Percentiles rank a stretch among this genome's conserved stretches.
Conservation (phyloP, 306 rosid species). For the Prunus mira region DNA sequence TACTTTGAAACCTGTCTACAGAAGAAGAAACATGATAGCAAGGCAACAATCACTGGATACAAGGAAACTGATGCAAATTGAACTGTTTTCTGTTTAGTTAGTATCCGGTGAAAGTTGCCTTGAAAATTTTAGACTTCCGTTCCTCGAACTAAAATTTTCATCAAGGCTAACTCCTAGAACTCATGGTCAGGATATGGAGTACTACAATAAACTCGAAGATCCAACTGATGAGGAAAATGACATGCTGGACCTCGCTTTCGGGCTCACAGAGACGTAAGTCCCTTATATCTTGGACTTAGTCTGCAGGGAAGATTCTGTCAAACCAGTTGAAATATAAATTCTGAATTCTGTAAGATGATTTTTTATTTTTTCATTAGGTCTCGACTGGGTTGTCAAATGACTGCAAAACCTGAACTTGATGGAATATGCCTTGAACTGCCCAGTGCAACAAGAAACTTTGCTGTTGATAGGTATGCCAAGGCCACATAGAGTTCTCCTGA, state of each 20-base stretch:
- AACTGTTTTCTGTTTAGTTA: background rate
- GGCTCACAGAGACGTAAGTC: constrained; percentile 74
- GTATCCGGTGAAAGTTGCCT: background rate
- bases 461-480: constrained; percentile 75
- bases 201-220: constrained; percentile 81
- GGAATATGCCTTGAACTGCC: constrained; percentile 80
- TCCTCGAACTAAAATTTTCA: background rate
- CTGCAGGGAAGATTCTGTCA: constrained; percentile 7
- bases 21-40: background rate
- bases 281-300: background rate
- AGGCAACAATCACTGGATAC: background rate
- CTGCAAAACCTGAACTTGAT: constrained; percentile 72
- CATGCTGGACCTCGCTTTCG: constrained; percentile 91
- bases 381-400: constrained; percentile 93
- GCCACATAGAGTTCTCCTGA: constrained; percentile 36
- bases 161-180: constrained; percentile 14
- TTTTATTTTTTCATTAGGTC: constrained; percentile 46
- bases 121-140: background rate
- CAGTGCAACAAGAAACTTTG: constrained; percentile 77
- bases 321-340: background rate
- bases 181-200: constrained; percentile 57
- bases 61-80: background rate
- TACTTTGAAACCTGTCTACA: background rate
- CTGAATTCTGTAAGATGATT: background rate
- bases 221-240: constrained; percentile 91